Evolutionary conservation across 1,284 basidiomycete genomes (phyloP), one percentile per base, ranked within the genome.

Genomic region (Naganishia albida): DNA sequence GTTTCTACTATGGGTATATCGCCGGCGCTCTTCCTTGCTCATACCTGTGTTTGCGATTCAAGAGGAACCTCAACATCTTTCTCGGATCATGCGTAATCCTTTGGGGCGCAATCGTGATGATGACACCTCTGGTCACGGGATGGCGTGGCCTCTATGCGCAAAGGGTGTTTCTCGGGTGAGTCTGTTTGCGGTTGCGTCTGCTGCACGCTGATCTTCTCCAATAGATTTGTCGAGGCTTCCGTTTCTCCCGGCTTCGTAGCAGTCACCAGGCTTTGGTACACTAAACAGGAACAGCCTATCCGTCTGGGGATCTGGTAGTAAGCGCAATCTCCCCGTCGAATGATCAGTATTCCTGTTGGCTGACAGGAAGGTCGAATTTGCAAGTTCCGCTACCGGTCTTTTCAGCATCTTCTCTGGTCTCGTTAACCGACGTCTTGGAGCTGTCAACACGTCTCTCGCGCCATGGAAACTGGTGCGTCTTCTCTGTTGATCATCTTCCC

Each of bases 1-100:
- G 73, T 72, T 84, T 83, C 74, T 83, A 83, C 73, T 82, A 78
- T 69, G 82, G 82, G 20, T 82, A 81, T 71, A 77, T 82, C 57
- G 76, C 77, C 7, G 77, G 77, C 15, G 75, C 75, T 18, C 65
- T 67, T 23, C 59, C 42, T 28, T 54, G 43, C 30, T 34, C 63
- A n/a, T 18, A 26, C 7, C 15, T 43, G n/a, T 28, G 40, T 15
- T 20, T 55, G 26, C 15, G 46, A 20, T 46, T 39, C 10, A 55
- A 42, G 20, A n/a, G 40, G 28, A 39, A 51, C 55, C 44, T 53
- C 16, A 39, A 50, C 50, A 6, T 57, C 28, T 44, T 51, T 26
- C 48, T 52, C 8, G 62, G 48, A 70, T 8, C 12, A 7, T 50
- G 55, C 57, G 74, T 78, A 26, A 66, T 80, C 2, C 62, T 82